Conservation (phyloP, 495 filamentous ascomycete genomes). For the Penicillium argentinense region DNA sequence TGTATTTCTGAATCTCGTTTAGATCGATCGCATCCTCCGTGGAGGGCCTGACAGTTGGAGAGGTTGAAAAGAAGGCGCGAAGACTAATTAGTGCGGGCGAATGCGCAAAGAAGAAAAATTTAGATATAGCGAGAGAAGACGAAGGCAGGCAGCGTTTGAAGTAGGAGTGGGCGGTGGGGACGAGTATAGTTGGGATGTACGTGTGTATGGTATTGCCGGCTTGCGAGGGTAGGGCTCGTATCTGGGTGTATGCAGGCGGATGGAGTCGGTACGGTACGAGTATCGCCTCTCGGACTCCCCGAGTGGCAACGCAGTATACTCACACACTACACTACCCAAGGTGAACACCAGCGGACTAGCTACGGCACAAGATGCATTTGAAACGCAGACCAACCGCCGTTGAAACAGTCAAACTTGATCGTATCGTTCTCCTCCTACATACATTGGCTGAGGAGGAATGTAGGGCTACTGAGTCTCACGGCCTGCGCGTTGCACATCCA, state of each 20-base stretch:
- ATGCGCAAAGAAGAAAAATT: slow-evolving; percentile 44
- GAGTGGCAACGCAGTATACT: no score
- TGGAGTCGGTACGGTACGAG: slow-evolving; percentile 20
- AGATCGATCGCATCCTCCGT: slow-evolving; percentile 25
- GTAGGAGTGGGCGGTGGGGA: slow-evolving; percentile 9
- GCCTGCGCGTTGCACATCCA: slow-evolving; percentile 29
- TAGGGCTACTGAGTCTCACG: slow-evolving; percentile 20
- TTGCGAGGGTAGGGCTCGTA: no score
- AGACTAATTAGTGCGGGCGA: slow-evolving; percentile 50
- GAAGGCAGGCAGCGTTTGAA: slow-evolving; percentile 8
- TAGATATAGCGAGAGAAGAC: slow-evolving; percentile 9
- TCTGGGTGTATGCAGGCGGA: slow-evolving; percentile 25
- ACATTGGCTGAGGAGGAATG: no score
- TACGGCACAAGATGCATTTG: no score
- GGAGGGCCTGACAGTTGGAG: slow-evolving; percentile 19
- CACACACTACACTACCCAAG: no score
- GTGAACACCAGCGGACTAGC: no score
- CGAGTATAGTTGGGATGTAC: no score
- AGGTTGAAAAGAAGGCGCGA: slow-evolving; percentile 28
- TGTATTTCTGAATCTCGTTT: no score
- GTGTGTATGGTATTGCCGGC: no score
- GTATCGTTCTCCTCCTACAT: no score
- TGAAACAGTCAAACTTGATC: no score
- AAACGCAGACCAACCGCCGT: no score
- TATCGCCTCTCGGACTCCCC: slow-evolving; percentile 25